Evolutionary conservation across 345 rosid species (phyloP).

Genomic region (Gossypium bickii): DNA sequence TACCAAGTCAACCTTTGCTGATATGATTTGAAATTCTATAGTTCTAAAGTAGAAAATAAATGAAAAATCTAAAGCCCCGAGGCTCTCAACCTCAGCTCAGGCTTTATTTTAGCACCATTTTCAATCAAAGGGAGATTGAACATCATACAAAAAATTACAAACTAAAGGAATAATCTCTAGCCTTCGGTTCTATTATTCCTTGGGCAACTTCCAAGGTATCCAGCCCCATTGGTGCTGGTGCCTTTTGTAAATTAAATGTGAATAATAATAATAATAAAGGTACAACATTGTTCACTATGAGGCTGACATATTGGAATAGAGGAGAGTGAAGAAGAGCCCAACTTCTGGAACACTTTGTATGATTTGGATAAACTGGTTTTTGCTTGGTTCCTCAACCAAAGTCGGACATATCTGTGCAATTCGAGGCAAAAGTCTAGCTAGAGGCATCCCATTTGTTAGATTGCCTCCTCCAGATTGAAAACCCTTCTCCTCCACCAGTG

Average conservation of each 20-base stretch:
- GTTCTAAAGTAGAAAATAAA: neutral
- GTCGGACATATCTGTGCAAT: slow-evolving; percentile 52
- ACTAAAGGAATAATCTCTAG: slow-evolving; percentile 9
- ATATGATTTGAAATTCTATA: neutral
- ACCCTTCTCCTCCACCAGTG: slow-evolving; percentile 53
- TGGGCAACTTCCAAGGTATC: neutral
- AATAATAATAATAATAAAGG: slow-evolving; percentile 3
- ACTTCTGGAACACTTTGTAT: slow-evolving; percentile 60
- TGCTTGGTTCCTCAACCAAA: slow-evolving; percentile 51
- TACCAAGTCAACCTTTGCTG: neutral
- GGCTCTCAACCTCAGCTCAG: neutral
- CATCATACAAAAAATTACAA: slow-evolving; percentile 16
- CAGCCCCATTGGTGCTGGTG: slow-evolving; percentile 10
- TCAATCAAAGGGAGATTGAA: neutral
- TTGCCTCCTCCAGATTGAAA: slow-evolving; percentile 37
- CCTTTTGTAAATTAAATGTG: slow-evolving; percentile 16
- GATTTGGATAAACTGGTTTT: slow-evolving; percentile 54
- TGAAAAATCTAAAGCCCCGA: neutral
- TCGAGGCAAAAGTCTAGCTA: slow-evolving; percentile 77
- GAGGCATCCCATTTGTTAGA: slow-evolving; percentile 49
- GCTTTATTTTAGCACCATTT: neutral
- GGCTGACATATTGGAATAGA: slow-evolving; percentile 65
- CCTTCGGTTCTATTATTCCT: slow-evolving; percentile 11
- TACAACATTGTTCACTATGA: slow-evolving; percentile 23
- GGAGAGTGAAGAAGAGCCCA: slow-evolving; percentile 74